Conservation (phyloP, 106 monocot species). For the Dactylorhiza incarnata region DNA sequence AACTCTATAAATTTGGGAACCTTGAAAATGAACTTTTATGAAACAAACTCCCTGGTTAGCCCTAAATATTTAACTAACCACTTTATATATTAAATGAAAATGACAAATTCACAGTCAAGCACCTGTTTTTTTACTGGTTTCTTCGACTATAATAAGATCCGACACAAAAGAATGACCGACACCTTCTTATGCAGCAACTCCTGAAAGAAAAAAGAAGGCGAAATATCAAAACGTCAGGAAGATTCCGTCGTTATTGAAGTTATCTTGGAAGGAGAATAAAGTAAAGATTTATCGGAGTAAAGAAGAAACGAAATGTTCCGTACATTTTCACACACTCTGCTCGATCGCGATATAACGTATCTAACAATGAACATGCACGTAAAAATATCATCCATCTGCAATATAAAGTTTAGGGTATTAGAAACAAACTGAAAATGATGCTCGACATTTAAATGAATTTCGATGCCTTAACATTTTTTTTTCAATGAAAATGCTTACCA, state of each 20-base stretch:
- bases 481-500: not conserved
- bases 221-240: not conserved
- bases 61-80: slow-evolving; percentile 23
- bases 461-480: not conserved
- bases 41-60: slow-evolving; percentile 9
- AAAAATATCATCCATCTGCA: slow-evolving; percentile 5
- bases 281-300: not conserved
- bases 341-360: not conserved
- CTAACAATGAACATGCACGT: not conserved
- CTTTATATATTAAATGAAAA: slow-evolving; percentile 13
- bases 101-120: slow-evolving; percentile 18
- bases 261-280: not conserved
- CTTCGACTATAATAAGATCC: slow-evolving; percentile 18
- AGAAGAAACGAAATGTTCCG: not conserved
- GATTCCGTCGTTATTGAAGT: not conserved
- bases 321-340: slow-evolving; percentile 4
- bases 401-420: not conserved
- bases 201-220: slow-evolving; percentile 5
- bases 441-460: not conserved
- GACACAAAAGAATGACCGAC: slow-evolving; percentile 13
- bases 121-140: slow-evolving; percentile 24
- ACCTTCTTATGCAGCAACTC: slow-evolving; percentile 21
- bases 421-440: not conserved
- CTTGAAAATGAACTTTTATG: not conserved
- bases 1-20: slow-evolving; percentile 1